Base-by-base conservation (phyloP, 192 early-diverging fungal species). In the Linnemannia hyalina region DNA sequence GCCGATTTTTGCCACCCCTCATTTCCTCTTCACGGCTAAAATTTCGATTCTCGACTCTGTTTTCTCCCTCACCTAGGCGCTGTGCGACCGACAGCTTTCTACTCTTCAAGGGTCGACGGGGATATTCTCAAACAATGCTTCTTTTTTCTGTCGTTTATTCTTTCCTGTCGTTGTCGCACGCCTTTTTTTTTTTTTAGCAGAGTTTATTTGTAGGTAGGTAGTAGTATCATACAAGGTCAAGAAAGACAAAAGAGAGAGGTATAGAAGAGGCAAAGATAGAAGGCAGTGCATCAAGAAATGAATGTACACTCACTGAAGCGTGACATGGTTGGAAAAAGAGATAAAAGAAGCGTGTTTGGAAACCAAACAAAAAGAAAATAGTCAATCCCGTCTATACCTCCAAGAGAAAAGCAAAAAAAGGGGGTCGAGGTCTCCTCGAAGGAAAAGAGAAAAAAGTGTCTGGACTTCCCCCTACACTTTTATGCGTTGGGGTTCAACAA, bases 401-500 rank as follows among this genome's bases (percentile, higher is more conserved):
- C 55, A n/a, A n/a, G 55, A n/a, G n/a, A 57, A 9, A 57, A 18
- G 20, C 6, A 18, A 8, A 60, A 29, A 60, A 26, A 57, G n/a
- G n/a, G 55, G 55, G 55, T 57, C 2, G 55, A 26, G 55, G 23
- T 52, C 18, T 6, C 49, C 15, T 46, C 44, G 44, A 13, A 35
- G 36, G 42, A 41, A 71, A 71, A 71, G 38, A 70, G 22, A 38
- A 40, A 35, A 41, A 22, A 20, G 18, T 20, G 6, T 8, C 35
- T 23, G 20, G 40, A 20, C 41, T 36, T 20, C 2, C 16, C 23
- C 22, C 26, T 32, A 29, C 32, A n/a, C 6, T 6, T 44, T 60
- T 83, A 83, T 15, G 76, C 69, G 11, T 75, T 46, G 11, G 44
- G 49, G 46, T 76, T 49, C 41, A 89, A 76, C 41, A 89, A 73